Base-by-base conservation (phyloP, 2,329 filamentous ascomycete genomes). In the Thelonectria olida region DNA sequence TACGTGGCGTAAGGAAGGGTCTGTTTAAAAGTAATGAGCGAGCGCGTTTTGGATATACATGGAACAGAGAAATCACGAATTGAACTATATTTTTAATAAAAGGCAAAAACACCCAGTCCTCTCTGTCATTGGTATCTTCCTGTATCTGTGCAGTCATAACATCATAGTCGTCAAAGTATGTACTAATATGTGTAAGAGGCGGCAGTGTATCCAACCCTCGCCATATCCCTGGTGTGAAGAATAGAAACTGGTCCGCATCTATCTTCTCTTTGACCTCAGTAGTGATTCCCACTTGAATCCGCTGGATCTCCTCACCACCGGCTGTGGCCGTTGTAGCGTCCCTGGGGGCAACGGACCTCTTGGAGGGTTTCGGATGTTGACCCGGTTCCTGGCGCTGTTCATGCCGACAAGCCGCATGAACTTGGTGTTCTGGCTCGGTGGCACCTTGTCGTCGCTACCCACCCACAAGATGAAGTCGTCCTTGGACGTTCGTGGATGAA, bases 401-500 rank as follows among this genome's bases (percentile, higher is more conserved):
- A 71, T 39, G 8, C 52, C 58, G 42, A 78, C 65, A 36, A 73
- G 72, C 17, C 62, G 73, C 63, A 76, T 71, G 9, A 79, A 71
- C 7, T 62, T 66, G 4, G 66, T 68, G 34, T 81, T 76, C 60
- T 81, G 79, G 38, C 79, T 81, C 5, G 79, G 79, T 7, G 79
- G 79, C 27, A 76, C 54, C 10, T 67, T 70, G 1, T 65, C 55
- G 17, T 73, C 69, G 36, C 63, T 73, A 20, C 69, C 68, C 1
- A 67, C 68, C 31, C 70, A 68, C 15, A 81, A 41, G 15, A 80
- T 73, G 0, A 77, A 77, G 27, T 81, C 79, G 20, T 80, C 75
- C 53, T 74, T 75, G 5, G 73, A 65, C 8, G 79, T 81, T n/a
- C 73, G 69, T 0, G 79, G 78, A 45, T 81, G 79, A 19, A 81